A percentile compares a stretch with the other conserved stretches of the same genome.
Conservation (phyloP, 2,329 filamentous ascomycete species). For the Colletotrichum magnum region DNA sequence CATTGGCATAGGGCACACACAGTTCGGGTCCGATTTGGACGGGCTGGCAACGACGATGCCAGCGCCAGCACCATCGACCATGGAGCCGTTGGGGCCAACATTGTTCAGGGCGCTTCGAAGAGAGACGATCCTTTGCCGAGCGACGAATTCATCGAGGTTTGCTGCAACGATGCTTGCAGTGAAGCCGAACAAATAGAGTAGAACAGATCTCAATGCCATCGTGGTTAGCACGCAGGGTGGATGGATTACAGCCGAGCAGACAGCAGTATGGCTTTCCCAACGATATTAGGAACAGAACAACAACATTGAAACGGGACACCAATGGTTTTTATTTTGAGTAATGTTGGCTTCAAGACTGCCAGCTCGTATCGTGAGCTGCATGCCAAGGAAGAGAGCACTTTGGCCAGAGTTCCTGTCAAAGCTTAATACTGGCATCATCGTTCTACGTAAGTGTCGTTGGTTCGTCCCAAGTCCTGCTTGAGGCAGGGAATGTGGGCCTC, state of each 20-base stretch:
- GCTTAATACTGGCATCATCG: conserved; percentile 30
- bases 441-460: conserved; percentile 12
- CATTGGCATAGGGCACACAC: conserved; percentile 52
- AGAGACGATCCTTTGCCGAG: conserved; percentile 61
- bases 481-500: conserved; percentile 18
- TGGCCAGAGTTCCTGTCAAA: conserved; percentile 2
- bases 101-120: conserved; percentile 68
- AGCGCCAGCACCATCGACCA: conserved; percentile 60
- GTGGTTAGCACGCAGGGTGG: not conserved
- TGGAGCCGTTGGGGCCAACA: conserved; percentile 65
- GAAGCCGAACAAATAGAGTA: conserved; percentile 19
- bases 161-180: conserved; percentile 19
- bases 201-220: conserved; percentile 10
- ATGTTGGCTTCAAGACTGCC: too few relatives aligned
- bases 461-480: conserved; percentile 21
- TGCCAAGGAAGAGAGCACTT: not conserved
- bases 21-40: conserved; percentile 66
- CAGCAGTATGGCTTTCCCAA: not conserved
- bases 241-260: not conserved
- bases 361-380: too few relatives aligned
- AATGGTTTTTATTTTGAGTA: too few relatives aligned
- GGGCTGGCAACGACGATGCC: conserved; percentile 70
- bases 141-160: conserved; percentile 52
- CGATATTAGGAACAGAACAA: not conserved
- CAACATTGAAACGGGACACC: too few relatives aligned